phyloP scores from a whole-genome alignment of 2,329 filamentous ascomycete species.

The Aureobasidium vineae region DNA sequence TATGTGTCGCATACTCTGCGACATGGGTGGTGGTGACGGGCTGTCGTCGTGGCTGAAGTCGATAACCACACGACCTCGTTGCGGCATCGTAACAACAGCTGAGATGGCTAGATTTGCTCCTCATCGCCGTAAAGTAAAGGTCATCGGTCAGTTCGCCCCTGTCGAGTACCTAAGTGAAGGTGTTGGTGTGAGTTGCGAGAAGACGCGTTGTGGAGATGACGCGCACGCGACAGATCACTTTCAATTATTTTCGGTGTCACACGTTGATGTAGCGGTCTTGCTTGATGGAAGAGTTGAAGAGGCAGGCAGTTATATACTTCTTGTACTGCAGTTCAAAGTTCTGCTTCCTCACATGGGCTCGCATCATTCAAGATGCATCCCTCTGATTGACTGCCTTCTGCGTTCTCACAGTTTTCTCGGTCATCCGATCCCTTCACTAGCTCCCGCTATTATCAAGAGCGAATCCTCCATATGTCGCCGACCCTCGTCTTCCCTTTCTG shows the following conservation, averaged over 20 bases:
- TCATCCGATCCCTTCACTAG: background rate
- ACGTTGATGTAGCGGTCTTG: too few relatives aligned
- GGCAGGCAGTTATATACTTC: background rate
- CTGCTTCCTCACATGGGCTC: background rate
- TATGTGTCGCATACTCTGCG: background rate
- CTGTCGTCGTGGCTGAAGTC: background rate
- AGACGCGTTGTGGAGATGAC: conserved; percentile 18
- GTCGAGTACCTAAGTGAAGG: background rate
- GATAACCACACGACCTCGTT: background rate
- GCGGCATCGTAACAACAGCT: background rate
- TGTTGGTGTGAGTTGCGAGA: background rate
- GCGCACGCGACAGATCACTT: conserved; percentile 20
- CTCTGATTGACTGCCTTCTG: background rate
- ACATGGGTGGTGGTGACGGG: background rate
- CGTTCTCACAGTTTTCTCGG: background rate
- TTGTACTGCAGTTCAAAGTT: background rate
- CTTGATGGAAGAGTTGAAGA: background rate
- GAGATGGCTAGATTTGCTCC: background rate
- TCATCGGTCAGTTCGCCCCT: background rate
- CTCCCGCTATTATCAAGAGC: too few relatives aligned
- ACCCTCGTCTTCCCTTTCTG: background rate
- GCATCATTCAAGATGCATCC: background rate
- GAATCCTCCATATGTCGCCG: too few relatives aligned
- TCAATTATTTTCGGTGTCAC: background rate
- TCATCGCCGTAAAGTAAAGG: background rate